Evolutionary conservation across 1,284 basidiomycete genomes (phyloP).

Genomic region (Blastosporella zonata): DNA sequence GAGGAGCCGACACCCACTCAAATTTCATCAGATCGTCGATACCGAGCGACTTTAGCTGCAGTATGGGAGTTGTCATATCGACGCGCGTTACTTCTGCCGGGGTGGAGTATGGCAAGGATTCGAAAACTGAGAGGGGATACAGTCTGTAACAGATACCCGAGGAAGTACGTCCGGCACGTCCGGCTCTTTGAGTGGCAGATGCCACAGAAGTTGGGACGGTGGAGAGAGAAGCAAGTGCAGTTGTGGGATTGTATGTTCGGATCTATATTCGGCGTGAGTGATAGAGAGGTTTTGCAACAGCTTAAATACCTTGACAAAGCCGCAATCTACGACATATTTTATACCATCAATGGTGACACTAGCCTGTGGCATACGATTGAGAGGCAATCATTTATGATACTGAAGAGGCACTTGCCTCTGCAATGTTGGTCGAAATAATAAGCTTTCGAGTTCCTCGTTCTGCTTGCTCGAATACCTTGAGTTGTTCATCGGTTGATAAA

Average conservation of each 20-base stretch:
- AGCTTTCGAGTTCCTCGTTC: constrained; percentile 82
- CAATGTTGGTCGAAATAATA: constrained; percentile 93
- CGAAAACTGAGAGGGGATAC: constrained; percentile 68
- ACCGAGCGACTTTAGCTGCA: constrained; percentile 93
- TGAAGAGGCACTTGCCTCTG: constrained; percentile 61
- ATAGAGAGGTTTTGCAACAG: neutral
- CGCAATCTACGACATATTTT: constrained; percentile 92
- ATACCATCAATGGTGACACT: constrained; percentile 97
- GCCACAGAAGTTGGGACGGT: constrained; percentile 81
- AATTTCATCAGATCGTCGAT: constrained; percentile 96
- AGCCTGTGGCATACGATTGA: constrained; percentile 46
- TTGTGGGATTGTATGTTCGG: constrained; percentile 80
- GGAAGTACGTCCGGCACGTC: constrained; percentile 88
- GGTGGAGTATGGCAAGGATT: constrained; percentile 62
- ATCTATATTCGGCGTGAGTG: constrained; percentile 47
- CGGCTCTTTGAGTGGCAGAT: constrained; percentile 85
- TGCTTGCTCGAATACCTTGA: constrained; percentile 78
- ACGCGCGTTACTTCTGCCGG: constrained; percentile 88
- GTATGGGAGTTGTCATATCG: constrained; percentile 84
- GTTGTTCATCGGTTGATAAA: constrained; percentile 82
- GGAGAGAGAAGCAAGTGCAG: constrained; percentile 77
- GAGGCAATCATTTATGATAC: neutral
- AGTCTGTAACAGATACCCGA: constrained; percentile 93
- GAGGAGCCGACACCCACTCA: constrained; percentile 89
- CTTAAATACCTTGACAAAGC: constrained; percentile 81